phyloP scores from a whole-genome alignment of 2,329 filamentous ascomycete genomes.

The Verticillium klebahnii region DNA sequence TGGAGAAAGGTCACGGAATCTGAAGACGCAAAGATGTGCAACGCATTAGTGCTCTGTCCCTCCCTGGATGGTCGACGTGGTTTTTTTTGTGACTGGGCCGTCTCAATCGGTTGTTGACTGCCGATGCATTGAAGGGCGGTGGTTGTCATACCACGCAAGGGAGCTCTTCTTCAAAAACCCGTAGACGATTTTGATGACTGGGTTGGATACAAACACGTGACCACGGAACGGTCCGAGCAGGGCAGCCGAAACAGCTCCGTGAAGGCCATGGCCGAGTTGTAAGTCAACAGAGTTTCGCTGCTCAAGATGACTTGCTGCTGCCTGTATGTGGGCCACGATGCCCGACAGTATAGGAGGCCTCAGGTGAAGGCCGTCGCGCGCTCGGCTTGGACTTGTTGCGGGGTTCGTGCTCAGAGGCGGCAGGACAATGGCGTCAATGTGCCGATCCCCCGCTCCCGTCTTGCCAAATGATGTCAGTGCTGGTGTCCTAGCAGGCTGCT shows the following conservation, averaged over 20 bases:
- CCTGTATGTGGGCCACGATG: neutral
- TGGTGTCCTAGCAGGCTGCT: neutral
- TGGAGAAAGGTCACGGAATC: too few species aligned
- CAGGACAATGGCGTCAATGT: neutral
- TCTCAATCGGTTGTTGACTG: neutral
- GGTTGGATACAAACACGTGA: neutral
- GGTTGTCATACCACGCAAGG: too few species aligned
- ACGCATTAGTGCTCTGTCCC: too few species aligned
- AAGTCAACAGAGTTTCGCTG: too few species aligned
- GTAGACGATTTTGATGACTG: neutral
- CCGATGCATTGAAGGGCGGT: neutral
- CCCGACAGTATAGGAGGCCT: neutral
- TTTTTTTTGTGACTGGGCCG: neutral
- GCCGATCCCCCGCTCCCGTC: neutral
- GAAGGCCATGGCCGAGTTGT: neutral
- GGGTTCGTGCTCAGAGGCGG: neutral
- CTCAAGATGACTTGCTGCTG: neutral
- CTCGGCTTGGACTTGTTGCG: neutral
- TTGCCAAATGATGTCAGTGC: neutral
- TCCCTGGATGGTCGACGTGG: neutral
- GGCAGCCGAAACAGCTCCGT: neutral
- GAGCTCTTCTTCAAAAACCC: too few species aligned
- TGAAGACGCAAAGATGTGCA: too few species aligned
- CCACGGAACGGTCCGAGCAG: neutral
- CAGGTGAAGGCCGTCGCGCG: neutral